A percentile compares a stretch with the other conserved stretches of the same genome.
These are phyloP conservation scores for Halophytophthora polymorphica DNA, from an alignment of 352 stramenopile species.

Conservation along the genomic window DNA sequence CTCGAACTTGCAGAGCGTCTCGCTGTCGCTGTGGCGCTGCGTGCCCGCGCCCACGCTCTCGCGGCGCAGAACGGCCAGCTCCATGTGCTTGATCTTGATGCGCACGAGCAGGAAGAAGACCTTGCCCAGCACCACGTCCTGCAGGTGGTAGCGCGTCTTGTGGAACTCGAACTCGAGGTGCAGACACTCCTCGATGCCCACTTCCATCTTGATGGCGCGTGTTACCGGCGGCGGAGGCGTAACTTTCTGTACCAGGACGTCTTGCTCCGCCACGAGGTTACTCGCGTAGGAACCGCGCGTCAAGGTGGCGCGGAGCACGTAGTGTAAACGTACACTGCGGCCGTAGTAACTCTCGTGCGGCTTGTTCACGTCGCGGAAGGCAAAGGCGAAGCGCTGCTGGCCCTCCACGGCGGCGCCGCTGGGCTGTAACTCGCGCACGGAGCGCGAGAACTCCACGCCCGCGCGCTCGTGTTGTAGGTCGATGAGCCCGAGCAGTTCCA, in stretches of 20 bases:
- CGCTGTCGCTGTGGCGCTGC: conserved; percentile 92
- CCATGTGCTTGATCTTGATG: conserved; percentile 99
- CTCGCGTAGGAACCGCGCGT: conserved; percentile 87
- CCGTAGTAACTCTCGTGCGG: conserved; percentile 97
- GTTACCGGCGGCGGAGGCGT: conserved; percentile 68
- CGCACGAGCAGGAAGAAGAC: conserved; percentile 98
- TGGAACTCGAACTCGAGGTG: conserved; percentile 99
- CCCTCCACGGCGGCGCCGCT: conserved; percentile 61
- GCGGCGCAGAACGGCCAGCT: conserved; percentile 95
- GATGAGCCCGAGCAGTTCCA: conserved; percentile 95
- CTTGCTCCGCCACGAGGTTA: conserved; percentile 91
- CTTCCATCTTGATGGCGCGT: conserved; percentile 97
- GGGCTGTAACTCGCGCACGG: conserved; percentile 88
- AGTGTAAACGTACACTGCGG: conserved; percentile 94
- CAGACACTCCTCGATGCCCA: conserved; percentile 99
- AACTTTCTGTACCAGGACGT: conserved; percentile 90
- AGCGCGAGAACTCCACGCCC: conserved; percentile 91
- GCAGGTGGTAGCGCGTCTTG: conserved; percentile 91
- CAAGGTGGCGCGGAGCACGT: conserved; percentile 94
- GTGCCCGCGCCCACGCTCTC: conserved; percentile 86
- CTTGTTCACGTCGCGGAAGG: conserved; percentile 94
- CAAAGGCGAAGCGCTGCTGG: conserved; percentile 83
- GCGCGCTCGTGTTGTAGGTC: conserved; percentile 83
- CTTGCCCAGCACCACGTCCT: conserved; percentile 96
- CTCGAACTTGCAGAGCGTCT: conserved; percentile 98